Evolutionary conservation across 305 asterid species (phyloP).

Genomic region (Fraxinus greggii): DNA sequence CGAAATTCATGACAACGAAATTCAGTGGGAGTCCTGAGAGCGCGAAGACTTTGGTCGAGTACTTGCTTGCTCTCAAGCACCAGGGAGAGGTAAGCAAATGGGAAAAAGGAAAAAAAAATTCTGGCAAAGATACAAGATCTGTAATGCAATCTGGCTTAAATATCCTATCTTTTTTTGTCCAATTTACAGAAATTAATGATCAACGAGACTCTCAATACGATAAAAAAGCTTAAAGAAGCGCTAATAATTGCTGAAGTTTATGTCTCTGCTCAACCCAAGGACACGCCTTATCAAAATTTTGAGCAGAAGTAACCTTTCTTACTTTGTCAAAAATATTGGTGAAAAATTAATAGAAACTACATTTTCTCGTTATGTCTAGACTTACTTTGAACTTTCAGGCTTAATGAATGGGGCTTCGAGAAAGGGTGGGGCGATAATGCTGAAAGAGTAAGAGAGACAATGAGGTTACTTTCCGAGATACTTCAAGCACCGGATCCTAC

Average conservation of each 20-base stretch:
- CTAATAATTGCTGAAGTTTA: slow-evolving; percentile 55
- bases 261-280: slow-evolving; percentile 53
- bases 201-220: slow-evolving; percentile 54
- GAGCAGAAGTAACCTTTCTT: slow-evolving; percentile 49
- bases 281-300: slow-evolving; percentile 55
- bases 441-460: slow-evolving; percentile 58
- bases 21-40: slow-evolving; percentile 46
- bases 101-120: background rate
- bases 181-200: slow-evolving; percentile 72
- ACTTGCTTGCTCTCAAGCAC: slow-evolving; percentile 59
- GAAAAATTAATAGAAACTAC: background rate
- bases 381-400: slow-evolving; percentile 35
- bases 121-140: background rate
- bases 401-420: slow-evolving; percentile 74
- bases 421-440: slow-evolving; percentile 83
- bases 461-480: slow-evolving; percentile 66
- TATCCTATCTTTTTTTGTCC: background rate
- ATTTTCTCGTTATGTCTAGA: background rate
- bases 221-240: slow-evolving; percentile 57
- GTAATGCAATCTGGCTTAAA: background rate
- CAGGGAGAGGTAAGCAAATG: slow-evolving; percentile 59
- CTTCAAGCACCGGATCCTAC: slow-evolving; percentile 79
- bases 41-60: slow-evolving; percentile 55
- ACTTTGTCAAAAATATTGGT: background rate
- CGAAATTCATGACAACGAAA: slow-evolving; percentile 62